These are phyloP conservation scores for Senna tora DNA, from an alignment of 306 rosid genomes.

Conservation along the genomic window DNA sequence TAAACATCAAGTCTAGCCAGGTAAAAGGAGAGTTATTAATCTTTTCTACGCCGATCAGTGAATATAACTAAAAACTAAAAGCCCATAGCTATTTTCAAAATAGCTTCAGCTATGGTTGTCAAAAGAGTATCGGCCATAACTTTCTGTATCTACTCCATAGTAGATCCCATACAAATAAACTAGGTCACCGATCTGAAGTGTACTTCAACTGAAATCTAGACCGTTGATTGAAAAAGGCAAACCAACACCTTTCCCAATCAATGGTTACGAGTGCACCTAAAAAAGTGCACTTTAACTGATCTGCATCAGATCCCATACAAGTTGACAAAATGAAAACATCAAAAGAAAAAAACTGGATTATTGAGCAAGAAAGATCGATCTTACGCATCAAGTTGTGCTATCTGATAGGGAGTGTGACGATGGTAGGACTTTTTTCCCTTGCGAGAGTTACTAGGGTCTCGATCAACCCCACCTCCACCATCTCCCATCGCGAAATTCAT, in stretches of 20 bases:
- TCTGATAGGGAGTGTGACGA: slow-evolving; percentile 52
- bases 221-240: too few relatives aligned
- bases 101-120: not conserved
- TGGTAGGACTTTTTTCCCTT: slow-evolving; percentile 44
- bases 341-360: not conserved
- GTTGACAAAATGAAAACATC: not conserved
- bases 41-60: not conserved
- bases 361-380: slow-evolving; percentile 8
- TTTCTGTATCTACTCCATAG: not conserved
- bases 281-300: too few relatives aligned
- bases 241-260: too few relatives aligned
- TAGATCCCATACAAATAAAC: not conserved
- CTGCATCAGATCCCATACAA: not conserved
- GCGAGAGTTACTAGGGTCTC: slow-evolving; percentile 28
- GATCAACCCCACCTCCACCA: slow-evolving; percentile 38
- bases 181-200: too few relatives aligned
- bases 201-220: too few relatives aligned
- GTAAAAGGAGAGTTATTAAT: not conserved
- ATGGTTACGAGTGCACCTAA: too few relatives aligned
- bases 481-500: slow-evolving; percentile 40
- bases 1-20: not conserved
- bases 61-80: not conserved
- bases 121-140: too few relatives aligned
- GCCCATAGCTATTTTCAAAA: not conserved
- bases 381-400: slow-evolving; percentile 59